Conservation (phyloP, 1,284 basidiomycete genomes). For the Porodaedalea pini region DNA sequence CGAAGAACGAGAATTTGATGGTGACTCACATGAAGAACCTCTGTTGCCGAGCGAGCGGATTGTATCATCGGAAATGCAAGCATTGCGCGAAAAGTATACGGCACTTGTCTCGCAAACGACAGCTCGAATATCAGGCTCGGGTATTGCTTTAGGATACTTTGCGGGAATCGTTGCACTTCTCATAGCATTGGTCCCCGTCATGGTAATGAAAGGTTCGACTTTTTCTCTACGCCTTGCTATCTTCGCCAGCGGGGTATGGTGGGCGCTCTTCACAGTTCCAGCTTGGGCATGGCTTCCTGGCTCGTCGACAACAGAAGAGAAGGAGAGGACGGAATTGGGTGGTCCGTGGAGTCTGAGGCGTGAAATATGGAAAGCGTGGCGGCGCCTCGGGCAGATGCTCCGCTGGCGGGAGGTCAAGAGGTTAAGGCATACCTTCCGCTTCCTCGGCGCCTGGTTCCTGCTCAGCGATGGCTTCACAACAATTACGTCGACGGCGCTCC, state of each 20-base stretch:
- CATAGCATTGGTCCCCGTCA: slow-evolving; percentile 72
- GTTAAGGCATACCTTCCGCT: slow-evolving; percentile 81
- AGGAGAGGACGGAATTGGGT: slow-evolving; percentile 20
- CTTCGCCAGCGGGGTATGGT: slow-evolving; percentile 79
- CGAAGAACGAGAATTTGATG: slow-evolving; percentile 25
- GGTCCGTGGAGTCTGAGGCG: slow-evolving; percentile 40
- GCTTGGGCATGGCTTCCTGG: slow-evolving; percentile 70
- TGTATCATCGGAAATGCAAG: slow-evolving; percentile 14
- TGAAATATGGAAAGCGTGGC: slow-evolving; percentile 66
- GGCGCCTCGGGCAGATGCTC: slow-evolving; percentile 64
- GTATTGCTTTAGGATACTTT: slow-evolving; percentile 80
- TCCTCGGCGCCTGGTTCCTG: slow-evolving; percentile 87
- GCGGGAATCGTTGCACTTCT: slow-evolving; percentile 72
- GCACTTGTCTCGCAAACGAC: slow-evolving; percentile 63
- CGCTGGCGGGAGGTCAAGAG: slow-evolving; percentile 63
- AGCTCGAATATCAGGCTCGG: slow-evolving; percentile 75
- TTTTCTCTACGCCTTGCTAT: slow-evolving; percentile 75
- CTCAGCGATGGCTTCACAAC: slow-evolving; percentile 86
- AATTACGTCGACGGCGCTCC: slow-evolving; percentile 76
- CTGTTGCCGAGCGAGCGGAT: slow-evolving; percentile 17
- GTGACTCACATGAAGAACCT: slow-evolving; percentile 19
- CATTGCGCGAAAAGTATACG: slow-evolving; percentile 38
- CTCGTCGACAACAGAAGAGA: slow-evolving; percentile 20
- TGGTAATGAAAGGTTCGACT: slow-evolving; percentile 62
- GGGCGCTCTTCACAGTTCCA: slow-evolving; percentile 77